Conservation (phyloP, 768 basidiomycete genomes). For the Astraeus odoratus region DNA sequence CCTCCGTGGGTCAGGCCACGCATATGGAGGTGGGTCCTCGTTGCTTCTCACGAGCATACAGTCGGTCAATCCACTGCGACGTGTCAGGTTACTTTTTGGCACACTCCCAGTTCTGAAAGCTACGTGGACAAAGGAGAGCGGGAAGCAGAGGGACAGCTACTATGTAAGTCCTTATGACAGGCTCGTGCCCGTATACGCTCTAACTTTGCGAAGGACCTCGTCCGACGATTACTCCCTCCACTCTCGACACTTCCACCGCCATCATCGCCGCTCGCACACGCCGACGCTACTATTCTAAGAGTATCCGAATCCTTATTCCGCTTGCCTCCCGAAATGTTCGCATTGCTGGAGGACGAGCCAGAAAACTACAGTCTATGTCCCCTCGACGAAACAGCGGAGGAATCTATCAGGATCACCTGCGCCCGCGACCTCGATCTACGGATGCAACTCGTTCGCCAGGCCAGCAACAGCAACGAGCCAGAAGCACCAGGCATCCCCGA, state of each 20-base stretch:
- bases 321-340: constrained; percentile 46
- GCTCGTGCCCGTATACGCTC: neutral
- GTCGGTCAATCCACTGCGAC: neutral
- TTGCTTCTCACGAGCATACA: constrained; percentile 4
- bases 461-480: constrained; percentile 18
- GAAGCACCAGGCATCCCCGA: constrained; percentile 30
- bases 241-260: constrained; percentile 40
- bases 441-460: constrained; percentile 36
- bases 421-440: constrained; percentile 51
- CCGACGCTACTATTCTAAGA: constrained; percentile 44
- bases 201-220: constrained; percentile 50
- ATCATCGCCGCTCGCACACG: constrained; percentile 28
- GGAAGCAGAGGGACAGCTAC: constrained; percentile 61
- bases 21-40: constrained; percentile 52
- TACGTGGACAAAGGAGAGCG: constrained; percentile 50
- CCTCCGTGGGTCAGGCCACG: constrained; percentile 72
- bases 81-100: constrained; percentile 52
- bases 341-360: constrained; percentile 45
- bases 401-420: constrained; percentile 41
- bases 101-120: constrained; percentile 51
- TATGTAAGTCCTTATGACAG: constrained; percentile 46
- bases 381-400: constrained; percentile 39
- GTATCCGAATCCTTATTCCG: constrained; percentile 51
- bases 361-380: constrained; percentile 41
- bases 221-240: constrained; percentile 54